Evolutionary conservation across 331 rosid species (phyloP).

Genomic region (Spiraea crenata): DNA sequence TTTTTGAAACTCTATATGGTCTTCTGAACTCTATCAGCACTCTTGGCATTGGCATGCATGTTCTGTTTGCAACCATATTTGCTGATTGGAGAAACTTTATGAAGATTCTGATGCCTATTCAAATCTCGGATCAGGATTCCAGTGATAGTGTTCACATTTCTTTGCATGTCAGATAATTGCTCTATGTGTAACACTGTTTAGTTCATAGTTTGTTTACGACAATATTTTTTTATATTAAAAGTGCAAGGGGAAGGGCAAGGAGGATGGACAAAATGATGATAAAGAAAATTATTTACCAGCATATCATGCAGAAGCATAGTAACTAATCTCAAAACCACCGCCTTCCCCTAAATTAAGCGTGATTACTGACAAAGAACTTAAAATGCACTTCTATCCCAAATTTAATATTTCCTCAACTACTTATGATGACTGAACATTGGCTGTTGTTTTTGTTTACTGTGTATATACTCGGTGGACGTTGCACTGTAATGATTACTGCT

Average conservation of each 20-base stretch:
- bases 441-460: background rate
- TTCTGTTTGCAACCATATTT: background rate
- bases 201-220: background rate
- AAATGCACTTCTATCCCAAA: background rate
- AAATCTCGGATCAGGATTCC: background rate
- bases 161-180: background rate
- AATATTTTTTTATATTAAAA: background rate
- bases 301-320: background rate
- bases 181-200: background rate
- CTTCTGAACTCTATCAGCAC: background rate
- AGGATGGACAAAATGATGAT: background rate
- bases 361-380: background rate
- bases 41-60: background rate
- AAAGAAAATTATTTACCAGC: background rate
- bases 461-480: background rate
- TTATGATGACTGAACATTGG: background rate
- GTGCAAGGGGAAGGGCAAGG: background rate
- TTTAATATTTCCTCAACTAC: background rate
- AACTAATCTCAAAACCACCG: background rate
- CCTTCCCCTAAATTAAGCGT: background rate
- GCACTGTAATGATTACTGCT: background rate
- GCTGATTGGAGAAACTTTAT: background rate
- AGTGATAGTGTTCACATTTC: background rate
- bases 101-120: background rate
- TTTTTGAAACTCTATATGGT: constrained; percentile 5